These are phyloP conservation scores for Botrytis squamosa DNA, from an alignment of 2,329 filamentous ascomycete species.

Conservation along the genomic window DNA sequence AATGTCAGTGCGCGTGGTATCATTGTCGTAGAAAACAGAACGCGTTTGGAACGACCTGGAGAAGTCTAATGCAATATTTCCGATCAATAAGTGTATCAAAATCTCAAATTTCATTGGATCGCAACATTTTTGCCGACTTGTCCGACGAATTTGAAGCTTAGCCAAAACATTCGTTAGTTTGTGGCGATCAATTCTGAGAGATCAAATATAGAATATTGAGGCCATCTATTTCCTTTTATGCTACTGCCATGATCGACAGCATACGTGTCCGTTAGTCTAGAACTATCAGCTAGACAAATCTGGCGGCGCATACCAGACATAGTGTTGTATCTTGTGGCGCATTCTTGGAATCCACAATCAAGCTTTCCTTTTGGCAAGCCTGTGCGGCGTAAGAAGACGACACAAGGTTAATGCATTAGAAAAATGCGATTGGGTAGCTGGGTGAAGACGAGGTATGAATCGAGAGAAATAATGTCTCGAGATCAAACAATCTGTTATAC, in stretches of 20 bases:
- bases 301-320: not conserved
- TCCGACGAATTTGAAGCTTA: not conserved
- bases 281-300: not conserved
- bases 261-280: not conserved
- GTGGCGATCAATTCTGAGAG: not conserved
- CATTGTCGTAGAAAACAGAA: not conserved
- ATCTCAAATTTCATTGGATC: not conserved
- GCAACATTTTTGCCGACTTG: not conserved
- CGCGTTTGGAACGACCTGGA: constrained; percentile 3
- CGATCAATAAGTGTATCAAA: not conserved
- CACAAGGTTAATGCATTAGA: not conserved
- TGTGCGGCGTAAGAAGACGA: not conserved
- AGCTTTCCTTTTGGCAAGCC: constrained; percentile 3
- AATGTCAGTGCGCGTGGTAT: constrained; percentile 8
- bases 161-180: not conserved
- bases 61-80: not conserved
- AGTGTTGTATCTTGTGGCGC: not conserved
- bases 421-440: not conserved
- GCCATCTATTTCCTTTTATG: not conserved
- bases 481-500: not conserved
- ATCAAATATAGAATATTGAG: not conserved
- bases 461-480: not conserved
- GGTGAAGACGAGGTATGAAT: too few relatives aligned
- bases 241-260: not conserved
- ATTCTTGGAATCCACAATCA: not conserved